Evolutionary conservation across 805 yeast genomes (phyloP).

Genomic region (Pichia kluyveri): DNA sequence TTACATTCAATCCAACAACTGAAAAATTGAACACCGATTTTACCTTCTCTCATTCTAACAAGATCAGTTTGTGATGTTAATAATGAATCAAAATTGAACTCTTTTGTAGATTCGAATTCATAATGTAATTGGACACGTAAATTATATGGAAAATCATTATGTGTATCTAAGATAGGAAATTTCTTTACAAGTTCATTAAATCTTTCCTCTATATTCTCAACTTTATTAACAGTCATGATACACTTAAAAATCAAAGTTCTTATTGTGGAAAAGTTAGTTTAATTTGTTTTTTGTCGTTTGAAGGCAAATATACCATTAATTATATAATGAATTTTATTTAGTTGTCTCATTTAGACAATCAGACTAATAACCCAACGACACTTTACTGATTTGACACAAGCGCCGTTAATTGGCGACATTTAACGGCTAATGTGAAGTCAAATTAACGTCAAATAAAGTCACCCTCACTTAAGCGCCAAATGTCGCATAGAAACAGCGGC

Average conservation of each 20-base stretch:
- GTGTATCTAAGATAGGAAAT: slow-evolving; percentile 40
- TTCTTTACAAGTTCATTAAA: slow-evolving; percentile 13
- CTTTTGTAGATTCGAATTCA: slow-evolving; percentile 19
- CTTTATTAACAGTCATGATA: slow-evolving; percentile 5
- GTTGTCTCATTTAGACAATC: no score
- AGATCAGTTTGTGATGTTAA: slow-evolving; percentile 38
- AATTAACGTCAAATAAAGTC: no score
- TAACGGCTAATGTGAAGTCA: no score
- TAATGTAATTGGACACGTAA: slow-evolving; percentile 35
- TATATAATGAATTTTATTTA: no score
- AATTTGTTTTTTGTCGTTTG: no score
- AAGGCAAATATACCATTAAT: no score
- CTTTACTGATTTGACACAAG: no score
- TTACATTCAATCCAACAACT: slow-evolving; percentile 41
- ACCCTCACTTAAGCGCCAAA: background rate
- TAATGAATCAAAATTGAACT: slow-evolving; percentile 29
- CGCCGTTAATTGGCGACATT: no score
- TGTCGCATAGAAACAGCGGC: background rate
- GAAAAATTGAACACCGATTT: slow-evolving; percentile 42
- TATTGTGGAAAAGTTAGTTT: no score
- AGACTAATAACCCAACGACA: no score
- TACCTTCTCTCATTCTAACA: slow-evolving; percentile 32
- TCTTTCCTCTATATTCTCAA: slow-evolving; percentile 9
- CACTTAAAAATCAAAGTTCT: no score
- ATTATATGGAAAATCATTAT: slow-evolving; percentile 44